phyloP scores from a whole-genome alignment of 2,329 filamentous ascomycete species.

The Ophiostoma pallidulum region DNA sequence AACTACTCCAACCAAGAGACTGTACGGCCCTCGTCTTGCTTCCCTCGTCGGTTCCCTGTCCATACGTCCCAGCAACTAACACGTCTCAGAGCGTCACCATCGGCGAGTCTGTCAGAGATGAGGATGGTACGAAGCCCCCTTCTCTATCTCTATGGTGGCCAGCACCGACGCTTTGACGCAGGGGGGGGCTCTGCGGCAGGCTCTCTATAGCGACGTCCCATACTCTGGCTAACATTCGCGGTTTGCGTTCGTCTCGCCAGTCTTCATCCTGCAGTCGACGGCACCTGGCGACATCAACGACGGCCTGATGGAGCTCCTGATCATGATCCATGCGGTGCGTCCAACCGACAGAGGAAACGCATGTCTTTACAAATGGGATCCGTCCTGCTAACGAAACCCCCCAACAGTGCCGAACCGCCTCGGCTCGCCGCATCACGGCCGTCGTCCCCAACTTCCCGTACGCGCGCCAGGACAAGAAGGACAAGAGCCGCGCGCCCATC shows the following conservation, averaged over 20 bases:
- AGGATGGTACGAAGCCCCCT: too few species aligned
- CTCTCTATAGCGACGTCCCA: too few species aligned
- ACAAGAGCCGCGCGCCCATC: constrained; percentile 64
- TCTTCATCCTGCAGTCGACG: constrained; percentile 94
- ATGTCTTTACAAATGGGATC: not conserved
- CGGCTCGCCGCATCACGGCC: constrained; percentile 19
- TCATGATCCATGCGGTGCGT: constrained; percentile 77
- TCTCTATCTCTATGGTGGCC: too few species aligned
- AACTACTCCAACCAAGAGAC: too few species aligned
- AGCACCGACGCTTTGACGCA: too few species aligned
- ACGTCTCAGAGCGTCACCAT: constrained; percentile 66
- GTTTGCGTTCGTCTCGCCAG: not conserved
- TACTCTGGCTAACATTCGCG: too few species aligned
- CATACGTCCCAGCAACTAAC: too few species aligned
- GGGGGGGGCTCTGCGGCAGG: too few species aligned
- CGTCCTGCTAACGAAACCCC: too few species aligned
- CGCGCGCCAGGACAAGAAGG: constrained; percentile 91
- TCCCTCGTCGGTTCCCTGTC: not conserved
- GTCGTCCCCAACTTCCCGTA: constrained; percentile 79
- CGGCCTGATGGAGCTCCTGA: constrained; percentile 93
- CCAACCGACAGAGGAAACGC: too few species aligned
- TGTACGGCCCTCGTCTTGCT: too few species aligned
- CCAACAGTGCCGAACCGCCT: constrained; percentile 18
- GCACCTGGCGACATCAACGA: constrained; percentile 96
- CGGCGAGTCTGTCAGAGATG: constrained; percentile 89